These are phyloP conservation scores for Xanthoconium stramineum DNA, from an alignment of 768 basidiomycete genomes.

Conservation along the genomic window DNA sequence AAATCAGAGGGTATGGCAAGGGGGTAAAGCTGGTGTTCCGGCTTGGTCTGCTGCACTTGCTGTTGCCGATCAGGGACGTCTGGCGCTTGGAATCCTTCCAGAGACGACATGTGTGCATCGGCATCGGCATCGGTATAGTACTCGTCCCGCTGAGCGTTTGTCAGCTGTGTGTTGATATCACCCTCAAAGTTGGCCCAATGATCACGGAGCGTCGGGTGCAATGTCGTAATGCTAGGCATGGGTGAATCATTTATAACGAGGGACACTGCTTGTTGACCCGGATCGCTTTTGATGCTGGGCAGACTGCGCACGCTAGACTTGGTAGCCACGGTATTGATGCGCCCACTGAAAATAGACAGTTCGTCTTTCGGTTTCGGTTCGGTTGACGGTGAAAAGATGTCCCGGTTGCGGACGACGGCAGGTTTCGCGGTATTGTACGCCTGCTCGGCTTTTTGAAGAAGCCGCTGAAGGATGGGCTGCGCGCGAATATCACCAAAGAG, in stretches of 20 bases:
- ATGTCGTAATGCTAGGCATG: slow-evolving; percentile 36
- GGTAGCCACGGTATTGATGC: slow-evolving; percentile 60
- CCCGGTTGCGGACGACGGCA: slow-evolving; percentile 40
- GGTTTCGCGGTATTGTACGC: slow-evolving; percentile 48
- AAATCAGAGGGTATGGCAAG: slow-evolving; percentile 20
- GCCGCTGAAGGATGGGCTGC: slow-evolving; percentile 63
- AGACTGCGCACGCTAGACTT: slow-evolving; percentile 24
- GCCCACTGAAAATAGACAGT: slow-evolving; percentile 73
- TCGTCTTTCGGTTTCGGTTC: slow-evolving; percentile 57
- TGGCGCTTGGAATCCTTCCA: slow-evolving; percentile 4
- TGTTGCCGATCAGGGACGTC: background rate
- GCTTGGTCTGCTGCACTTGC: slow-evolving; percentile 16
- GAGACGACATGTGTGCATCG: slow-evolving; percentile 1
- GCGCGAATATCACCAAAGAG: slow-evolving; percentile 1
- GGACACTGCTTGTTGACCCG: slow-evolving; percentile 26
- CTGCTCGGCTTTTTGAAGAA: slow-evolving; percentile 59
- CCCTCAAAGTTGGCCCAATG: slow-evolving; percentile 58
- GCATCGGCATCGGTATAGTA: slow-evolving; percentile 18
- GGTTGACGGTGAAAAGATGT: slow-evolving; percentile 57
- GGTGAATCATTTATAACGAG: slow-evolving; percentile 29
- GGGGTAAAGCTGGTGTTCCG: slow-evolving; percentile 21
- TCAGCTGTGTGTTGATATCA: slow-evolving; percentile 48
- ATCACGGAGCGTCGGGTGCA: slow-evolving; percentile 55
- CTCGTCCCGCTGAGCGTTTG: slow-evolving; percentile 31
- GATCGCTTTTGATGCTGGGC: slow-evolving; percentile 23